Evolutionary conservation across 805 yeast species (phyloP), one percentile per base, ranked within the genome.

Genomic region (Myxozyma kluyveri): DNA sequence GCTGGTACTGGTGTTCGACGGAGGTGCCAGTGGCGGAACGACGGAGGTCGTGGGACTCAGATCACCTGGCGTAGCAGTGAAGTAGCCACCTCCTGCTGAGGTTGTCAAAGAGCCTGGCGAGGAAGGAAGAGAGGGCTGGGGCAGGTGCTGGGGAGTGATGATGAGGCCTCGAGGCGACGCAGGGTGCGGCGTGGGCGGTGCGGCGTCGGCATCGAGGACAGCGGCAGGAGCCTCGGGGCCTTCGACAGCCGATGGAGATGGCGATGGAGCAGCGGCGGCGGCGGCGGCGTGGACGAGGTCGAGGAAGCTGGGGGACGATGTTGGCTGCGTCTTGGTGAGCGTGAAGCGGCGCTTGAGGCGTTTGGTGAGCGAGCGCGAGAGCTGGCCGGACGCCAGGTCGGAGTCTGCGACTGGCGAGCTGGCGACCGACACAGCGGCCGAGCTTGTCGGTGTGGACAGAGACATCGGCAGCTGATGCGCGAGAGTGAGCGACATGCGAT

Each of bases 271-370:
- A 29, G 33, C 33, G 33, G 14, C 33, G 14, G 45, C 18, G 50
- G 41, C 14, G 39, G 14, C n/a, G 50, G 14, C n/a, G 50, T 43
- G 14, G 24, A 26, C 24, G 33, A 39, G 21, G 23, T n/a, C 10
- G 10, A 14, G 7, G 44, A n/a, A 6, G 24, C 3, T 3, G 22
- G 37, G 27, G 39, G 33, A 18, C 7, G 50, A 31, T 1, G 49
- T n/a, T 5, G 51, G 26, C 21, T 17, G 24, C 33, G 50, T 36
- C 24, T 50, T 47, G 14, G 57, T 51, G n/a, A 54, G 45, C 3
- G 57, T 54, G 42, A 54, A 46, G n/a, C 57, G 44, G 32, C 57
- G 55, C 45, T 50, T 50, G 35, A 54, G 48, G 32, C 31, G 40
- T 31, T 36, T 27, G 19, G 57, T 41, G 49, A 54, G 35, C 39